Conservation (phyloP, 352 stramenopile species). For the Hyphochytrium catenoides region DNA sequence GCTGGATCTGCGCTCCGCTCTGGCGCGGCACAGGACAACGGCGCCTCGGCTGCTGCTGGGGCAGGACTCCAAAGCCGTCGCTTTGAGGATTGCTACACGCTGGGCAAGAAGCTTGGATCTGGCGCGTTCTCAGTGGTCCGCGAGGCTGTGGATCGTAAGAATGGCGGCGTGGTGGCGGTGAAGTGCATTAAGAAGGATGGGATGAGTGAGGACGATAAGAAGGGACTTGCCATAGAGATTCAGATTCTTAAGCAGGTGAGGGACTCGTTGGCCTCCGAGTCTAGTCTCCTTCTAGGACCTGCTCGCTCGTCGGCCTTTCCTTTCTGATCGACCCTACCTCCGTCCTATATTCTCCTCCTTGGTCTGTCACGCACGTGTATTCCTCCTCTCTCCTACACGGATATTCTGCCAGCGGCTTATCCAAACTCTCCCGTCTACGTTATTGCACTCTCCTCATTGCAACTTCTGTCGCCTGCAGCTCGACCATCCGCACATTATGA, state of each 20-base stretch:
- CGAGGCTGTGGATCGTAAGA: slow-evolving; percentile 47
- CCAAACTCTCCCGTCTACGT: too few relatives aligned
- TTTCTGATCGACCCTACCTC: too few relatives aligned
- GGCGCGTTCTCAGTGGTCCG: slow-evolving; percentile 70
- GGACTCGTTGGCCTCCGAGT: slow-evolving; percentile 2
- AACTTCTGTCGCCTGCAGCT: slow-evolving; percentile 38
- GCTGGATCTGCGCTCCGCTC: too few relatives aligned
- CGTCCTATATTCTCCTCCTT: too few relatives aligned
- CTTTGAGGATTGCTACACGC: slow-evolving; percentile 52
- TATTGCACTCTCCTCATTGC: slow-evolving; percentile 10
- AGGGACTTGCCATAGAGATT: slow-evolving; percentile 57
- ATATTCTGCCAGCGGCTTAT: too few relatives aligned
- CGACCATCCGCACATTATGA: slow-evolving; percentile 77
- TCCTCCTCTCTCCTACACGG: too few relatives aligned
- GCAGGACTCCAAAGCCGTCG: too few relatives aligned
- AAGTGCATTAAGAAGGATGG: slow-evolving; percentile 74
- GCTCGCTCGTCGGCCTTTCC: too few relatives aligned
- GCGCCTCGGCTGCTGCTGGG: too few relatives aligned
- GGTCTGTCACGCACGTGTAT: too few relatives aligned
- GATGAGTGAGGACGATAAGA: slow-evolving; percentile 50
- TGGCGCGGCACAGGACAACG: too few relatives aligned
- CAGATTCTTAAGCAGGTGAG: slow-evolving; percentile 51
- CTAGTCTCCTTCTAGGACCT: too few relatives aligned
- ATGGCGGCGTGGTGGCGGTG: slow-evolving; percentile 57
- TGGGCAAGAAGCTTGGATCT: slow-evolving; percentile 62